Evolutionary conservation across 2,329 filamentous ascomycete species (phyloP).

Genomic region (Magnaporthiopsis incrustans): DNA sequence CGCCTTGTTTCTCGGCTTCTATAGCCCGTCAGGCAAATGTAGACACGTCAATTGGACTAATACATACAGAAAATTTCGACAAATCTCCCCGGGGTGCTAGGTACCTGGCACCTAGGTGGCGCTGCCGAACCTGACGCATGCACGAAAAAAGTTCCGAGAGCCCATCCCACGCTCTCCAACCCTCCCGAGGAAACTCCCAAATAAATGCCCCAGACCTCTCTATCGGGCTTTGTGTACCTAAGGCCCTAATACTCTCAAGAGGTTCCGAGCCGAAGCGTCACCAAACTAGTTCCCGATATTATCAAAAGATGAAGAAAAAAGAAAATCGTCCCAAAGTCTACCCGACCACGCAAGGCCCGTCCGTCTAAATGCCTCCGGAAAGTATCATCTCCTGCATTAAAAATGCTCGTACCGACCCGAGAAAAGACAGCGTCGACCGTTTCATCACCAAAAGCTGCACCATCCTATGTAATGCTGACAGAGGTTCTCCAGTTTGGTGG

Average conservation of each 20-base stretch:
- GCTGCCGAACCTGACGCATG: too few relatives aligned
- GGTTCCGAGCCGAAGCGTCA: neutral
- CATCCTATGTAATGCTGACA: constrained; percentile 99
- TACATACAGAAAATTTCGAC: neutral
- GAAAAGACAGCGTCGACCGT: too few relatives aligned
- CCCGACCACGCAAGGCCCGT: neutral
- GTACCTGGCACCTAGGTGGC: neutral
- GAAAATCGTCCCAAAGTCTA: neutral
- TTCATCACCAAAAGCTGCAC: constrained; percentile 87
- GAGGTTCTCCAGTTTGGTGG: constrained; percentile 92
- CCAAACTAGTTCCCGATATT: neutral
- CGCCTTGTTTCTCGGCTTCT: too few relatives aligned
- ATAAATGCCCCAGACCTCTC: neutral
- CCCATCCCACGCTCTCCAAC: neutral
- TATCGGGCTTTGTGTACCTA: neutral
- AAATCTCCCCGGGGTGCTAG: neutral
- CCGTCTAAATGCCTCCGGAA: neutral
- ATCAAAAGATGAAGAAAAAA: neutral
- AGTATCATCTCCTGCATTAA: neutral
- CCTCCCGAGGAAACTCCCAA: neutral
- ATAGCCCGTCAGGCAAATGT: neutral
- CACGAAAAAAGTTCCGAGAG: too few relatives aligned
- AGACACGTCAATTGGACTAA: neutral
- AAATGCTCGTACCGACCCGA: too few relatives aligned
- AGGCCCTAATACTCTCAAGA: too few relatives aligned